phyloP scores from a whole-genome alignment of 371 early-diverging fungal genomes.

The Syncephalastrum monosporum region DNA sequence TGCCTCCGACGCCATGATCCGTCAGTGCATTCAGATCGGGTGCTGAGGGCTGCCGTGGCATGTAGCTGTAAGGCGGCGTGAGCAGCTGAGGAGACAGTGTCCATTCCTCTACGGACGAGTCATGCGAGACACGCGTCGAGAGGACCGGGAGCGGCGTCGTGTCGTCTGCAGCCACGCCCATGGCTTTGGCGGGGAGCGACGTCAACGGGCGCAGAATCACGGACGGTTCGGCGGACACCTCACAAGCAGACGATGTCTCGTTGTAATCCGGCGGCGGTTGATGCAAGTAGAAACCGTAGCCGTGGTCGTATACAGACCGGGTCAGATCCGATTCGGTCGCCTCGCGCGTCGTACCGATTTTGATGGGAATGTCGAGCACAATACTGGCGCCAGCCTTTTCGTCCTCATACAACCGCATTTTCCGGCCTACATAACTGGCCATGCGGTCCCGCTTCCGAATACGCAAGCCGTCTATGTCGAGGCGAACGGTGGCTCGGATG shows the following conservation, averaged over 20 bases:
- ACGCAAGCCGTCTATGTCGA: conserved; percentile 19
- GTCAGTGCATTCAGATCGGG: conserved; percentile 9
- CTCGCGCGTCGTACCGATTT: conserved; percentile 10
- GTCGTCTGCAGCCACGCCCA: not conserved
- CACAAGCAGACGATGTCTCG: no score
- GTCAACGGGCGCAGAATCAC: no score
- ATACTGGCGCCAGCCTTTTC: conserved; percentile 6
- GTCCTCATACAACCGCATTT: conserved; percentile 12
- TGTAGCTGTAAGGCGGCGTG: conserved; percentile 1
- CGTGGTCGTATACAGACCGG: conserved; percentile 11
- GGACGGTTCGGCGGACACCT: no score
- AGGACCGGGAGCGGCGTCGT: not conserved
- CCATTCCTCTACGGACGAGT: no score
- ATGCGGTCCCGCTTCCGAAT: conserved; percentile 15
- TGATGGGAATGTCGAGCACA: conserved; percentile 11
- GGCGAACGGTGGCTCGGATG: conserved; percentile 17
- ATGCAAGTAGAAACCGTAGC: conserved; percentile 16
- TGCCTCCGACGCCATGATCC: no score
- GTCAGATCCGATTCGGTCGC: not conserved
- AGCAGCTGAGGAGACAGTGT: no score
- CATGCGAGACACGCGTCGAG: no score
- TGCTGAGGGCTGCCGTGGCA: conserved; percentile 14
- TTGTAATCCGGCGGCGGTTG: conserved; percentile 15
- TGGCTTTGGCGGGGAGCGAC: no score
- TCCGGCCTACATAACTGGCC: conserved; percentile 11